Percentiles rank a stretch among this genome's conserved stretches.
Conservation (phyloP, 805 yeast species). For the Saccharomycopsis schoenii region DNA sequence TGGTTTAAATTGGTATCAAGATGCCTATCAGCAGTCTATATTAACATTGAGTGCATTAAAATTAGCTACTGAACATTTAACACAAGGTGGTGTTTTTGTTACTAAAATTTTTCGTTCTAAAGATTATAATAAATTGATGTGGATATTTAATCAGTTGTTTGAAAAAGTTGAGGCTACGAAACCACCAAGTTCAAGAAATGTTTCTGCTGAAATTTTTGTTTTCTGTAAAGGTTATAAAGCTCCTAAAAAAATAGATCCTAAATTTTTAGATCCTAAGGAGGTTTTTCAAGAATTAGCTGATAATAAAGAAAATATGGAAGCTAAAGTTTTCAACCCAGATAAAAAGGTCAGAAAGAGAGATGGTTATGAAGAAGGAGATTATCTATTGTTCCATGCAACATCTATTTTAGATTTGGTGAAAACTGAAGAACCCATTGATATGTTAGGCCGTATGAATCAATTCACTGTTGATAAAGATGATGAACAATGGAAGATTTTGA, state of each 20-base stretch:
- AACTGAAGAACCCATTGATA: conserved; percentile 72
- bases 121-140: conserved; percentile 91
- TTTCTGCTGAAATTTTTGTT: conserved; percentile 97
- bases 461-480: conserved; percentile 43
- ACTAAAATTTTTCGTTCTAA: conserved; percentile 98
- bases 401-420: conserved; percentile 74
- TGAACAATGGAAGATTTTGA: conserved; percentile 62
- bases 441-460: conserved; percentile 63
- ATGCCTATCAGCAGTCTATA: conserved; percentile 97
- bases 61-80: conserved; percentile 86
- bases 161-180: conserved; percentile 97
- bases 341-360: conserved; percentile 81
- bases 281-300: conserved; percentile 88
- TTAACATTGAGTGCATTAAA: conserved; percentile 87
- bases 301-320: conserved; percentile 70
- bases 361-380: conserved; percentile 95
- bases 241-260: conserved; percentile 89
- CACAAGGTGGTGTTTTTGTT: conserved; percentile 89
- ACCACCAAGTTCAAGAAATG: conserved; percentile 98
- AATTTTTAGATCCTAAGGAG: conserved; percentile 81
- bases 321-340: conserved; percentile 92
- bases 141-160: conserved; percentile 95
- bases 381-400: conserved; percentile 56
- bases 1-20: conserved; percentile 99
- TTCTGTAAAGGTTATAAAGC: conserved; percentile 95